Percentiles rank a stretch among this genome's conserved stretches.
These are phyloP conservation scores for Russula brevipes DNA, from an alignment of 768 basidiomycete species.

Conservation along the genomic window DNA sequence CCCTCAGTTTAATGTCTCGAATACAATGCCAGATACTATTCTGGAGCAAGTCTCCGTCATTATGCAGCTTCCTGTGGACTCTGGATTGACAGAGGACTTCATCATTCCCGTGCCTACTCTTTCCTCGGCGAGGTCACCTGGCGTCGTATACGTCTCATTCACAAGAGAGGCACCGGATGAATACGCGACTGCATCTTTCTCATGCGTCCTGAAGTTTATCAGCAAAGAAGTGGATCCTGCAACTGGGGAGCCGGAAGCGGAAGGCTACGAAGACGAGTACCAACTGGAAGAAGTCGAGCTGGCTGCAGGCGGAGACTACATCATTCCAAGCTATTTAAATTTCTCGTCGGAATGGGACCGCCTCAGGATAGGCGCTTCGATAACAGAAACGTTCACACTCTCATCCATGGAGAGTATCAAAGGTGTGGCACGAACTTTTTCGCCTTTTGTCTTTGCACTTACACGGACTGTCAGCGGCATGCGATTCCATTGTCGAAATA, in stretches of 20 bases:
- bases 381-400: conserved; percentile 91
- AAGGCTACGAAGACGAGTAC: conserved; percentile 99
- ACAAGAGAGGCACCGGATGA: conserved; percentile 71
- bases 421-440: conserved; percentile 48
- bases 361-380: conserved; percentile 65
- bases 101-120: conserved; percentile 81
- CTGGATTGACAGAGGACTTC: conserved; percentile 84
- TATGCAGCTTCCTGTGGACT: conserved; percentile 77
- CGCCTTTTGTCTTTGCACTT: conserved; percentile 18
- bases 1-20: conserved; percentile 88
- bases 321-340: conserved; percentile 89
- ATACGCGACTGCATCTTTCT: conserved; percentile 81
- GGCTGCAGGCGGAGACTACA: conserved; percentile 82
- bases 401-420: conserved; percentile 90
- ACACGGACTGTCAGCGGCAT: conserved; percentile 61
- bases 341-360: conserved; percentile 97
- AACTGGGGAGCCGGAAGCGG: conserved; percentile 92
- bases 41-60: conserved; percentile 91
- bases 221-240: conserved; percentile 97
- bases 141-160: conserved; percentile 90
- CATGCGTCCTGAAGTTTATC: conserved; percentile 87
- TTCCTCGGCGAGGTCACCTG: conserved; percentile 65
- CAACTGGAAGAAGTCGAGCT: conserved; percentile 95
- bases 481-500: conserved; percentile 92
- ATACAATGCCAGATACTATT: conserved; percentile 93